Conservation (phyloP, 352 stramenopile species). For the Globisporangium spinosum region DNA sequence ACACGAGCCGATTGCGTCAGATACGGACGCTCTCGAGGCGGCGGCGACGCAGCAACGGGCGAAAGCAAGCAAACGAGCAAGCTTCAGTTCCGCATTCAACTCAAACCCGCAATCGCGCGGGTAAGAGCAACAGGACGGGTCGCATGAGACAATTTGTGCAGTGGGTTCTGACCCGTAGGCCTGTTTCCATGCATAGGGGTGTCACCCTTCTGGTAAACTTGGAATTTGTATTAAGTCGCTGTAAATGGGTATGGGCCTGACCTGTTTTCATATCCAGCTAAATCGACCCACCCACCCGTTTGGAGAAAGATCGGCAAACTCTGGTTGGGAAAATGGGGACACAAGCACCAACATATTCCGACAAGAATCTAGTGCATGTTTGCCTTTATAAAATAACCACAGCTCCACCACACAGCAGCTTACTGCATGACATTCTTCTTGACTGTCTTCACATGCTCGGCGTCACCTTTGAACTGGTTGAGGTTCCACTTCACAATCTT, state of each 20-base stretch:
- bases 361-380: too few relatives aligned
- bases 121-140: slow-evolving; percentile 5
- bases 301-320: slow-evolving; percentile 3
- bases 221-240: not conserved
- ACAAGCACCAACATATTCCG: slow-evolving; percentile 14
- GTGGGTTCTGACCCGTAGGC: not conserved
- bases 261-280: not conserved
- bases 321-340: not conserved
- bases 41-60: slow-evolving; percentile 1
- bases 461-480: too few relatives aligned
- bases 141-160: not conserved
- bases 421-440: too few relatives aligned
- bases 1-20: slow-evolving; percentile 14
- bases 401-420: too few relatives aligned
- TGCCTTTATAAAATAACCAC: too few relatives aligned
- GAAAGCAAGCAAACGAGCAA: not conserved
- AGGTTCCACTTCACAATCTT: too few relatives aligned
- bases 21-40: not conserved
- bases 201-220: not conserved
- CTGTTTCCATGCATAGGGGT: slow-evolving; percentile 1
- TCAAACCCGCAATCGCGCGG: slow-evolving; percentile 8
- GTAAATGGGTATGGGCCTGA: not conserved
- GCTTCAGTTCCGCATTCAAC: slow-evolving; percentile 13
- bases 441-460: too few relatives aligned
- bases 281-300: not conserved